These are phyloP conservation scores for Colletotrichum costaricense DNA, from an alignment of 2,329 filamentous ascomycete species.

Conservation along the genomic window DNA sequence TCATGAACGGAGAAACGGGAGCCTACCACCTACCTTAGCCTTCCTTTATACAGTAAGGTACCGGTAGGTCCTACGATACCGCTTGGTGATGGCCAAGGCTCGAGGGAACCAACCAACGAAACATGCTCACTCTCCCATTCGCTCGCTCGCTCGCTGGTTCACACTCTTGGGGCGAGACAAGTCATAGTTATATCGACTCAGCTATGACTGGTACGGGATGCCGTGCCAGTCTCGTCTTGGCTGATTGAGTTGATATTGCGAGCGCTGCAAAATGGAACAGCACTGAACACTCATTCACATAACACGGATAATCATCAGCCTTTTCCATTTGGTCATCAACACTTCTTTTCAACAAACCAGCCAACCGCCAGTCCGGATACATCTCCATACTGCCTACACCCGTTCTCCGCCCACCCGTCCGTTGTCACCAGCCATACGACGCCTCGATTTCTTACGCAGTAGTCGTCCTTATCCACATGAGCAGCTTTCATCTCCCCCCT, in stretches of 20 bases:
- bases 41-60: too few relatives aligned
- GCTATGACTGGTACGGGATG: neutral
- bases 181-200: neutral
- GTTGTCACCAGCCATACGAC: neutral
- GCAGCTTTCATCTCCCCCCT: neutral
- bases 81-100: neutral
- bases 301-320: neutral
- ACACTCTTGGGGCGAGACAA: neutral
- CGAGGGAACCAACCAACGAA: neutral
- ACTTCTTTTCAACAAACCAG: neutral
- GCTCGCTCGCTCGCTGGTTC: neutral
- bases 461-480: constrained; percentile 2
- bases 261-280: neutral
- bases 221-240: neutral
- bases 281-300: too few relatives aligned
- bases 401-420: neutral
- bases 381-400: neutral
- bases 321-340: neutral
- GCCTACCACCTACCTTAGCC: neutral
- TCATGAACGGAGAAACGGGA: neutral
- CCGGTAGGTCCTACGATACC: neutral
- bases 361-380: neutral
- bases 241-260: neutral
- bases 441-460: neutral
- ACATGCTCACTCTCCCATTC: neutral